phyloP scores from a whole-genome alignment of 768 basidiomycete species.

The Mycena capillaripes region DNA sequence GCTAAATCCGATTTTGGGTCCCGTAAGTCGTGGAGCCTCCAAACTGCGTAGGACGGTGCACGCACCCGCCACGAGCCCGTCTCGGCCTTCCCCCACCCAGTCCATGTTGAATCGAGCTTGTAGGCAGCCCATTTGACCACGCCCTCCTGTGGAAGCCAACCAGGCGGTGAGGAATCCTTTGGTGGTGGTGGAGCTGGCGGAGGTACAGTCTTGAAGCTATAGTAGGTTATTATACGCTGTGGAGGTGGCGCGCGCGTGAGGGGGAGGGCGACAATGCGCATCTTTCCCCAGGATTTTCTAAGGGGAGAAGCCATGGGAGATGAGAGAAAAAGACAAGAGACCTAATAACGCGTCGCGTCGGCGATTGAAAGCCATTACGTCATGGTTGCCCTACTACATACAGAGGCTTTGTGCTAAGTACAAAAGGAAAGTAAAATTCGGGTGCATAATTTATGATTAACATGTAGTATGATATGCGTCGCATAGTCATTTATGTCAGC shows the following conservation, averaged over 20 bases:
- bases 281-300: constrained; percentile 35
- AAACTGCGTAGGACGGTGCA: constrained; percentile 19
- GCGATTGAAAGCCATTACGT: constrained; percentile 20
- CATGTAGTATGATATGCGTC: constrained; percentile 21
- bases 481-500: constrained; percentile 3
- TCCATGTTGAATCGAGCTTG: constrained; percentile 74
- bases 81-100: constrained; percentile 74
- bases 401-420: not conserved
- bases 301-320: constrained; percentile 18
- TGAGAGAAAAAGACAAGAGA: not conserved
- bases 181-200: constrained; percentile 54
- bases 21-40: not conserved
- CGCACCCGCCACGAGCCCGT: constrained; percentile 82
- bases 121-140: constrained; percentile 60
- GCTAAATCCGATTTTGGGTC: constrained; percentile 50
- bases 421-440: constrained; percentile 2
- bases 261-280: constrained; percentile 63
- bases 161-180: constrained; percentile 43
- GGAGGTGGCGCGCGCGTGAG: constrained; percentile 53
- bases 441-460: constrained; percentile 28
- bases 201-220: constrained; percentile 35
- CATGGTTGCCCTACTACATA: constrained; percentile 39
- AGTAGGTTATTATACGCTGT: constrained; percentile 28
- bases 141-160: constrained; percentile 58
- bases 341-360: constrained; percentile 43